Percentiles rank a stretch among this genome's conserved stretches.
phyloP scores from a whole-genome alignment of 148 eudicot genomes.

The Tetragonia tetragonoides region DNA sequence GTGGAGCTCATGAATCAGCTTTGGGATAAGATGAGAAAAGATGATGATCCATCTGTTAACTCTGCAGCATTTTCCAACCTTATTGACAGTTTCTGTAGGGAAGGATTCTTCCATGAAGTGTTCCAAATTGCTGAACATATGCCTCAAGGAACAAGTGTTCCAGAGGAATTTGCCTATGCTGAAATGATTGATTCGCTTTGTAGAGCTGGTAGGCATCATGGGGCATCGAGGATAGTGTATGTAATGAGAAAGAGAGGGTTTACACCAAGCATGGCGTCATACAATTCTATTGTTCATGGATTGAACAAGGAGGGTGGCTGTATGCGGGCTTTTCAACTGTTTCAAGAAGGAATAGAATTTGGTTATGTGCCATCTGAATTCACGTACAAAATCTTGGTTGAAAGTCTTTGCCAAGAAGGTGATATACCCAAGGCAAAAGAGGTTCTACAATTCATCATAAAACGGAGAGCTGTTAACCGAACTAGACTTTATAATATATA shows the following conservation, averaged over 20 bases:
- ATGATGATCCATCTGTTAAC: constrained; percentile 33
- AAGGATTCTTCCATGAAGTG: constrained; percentile 57
- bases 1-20: constrained; percentile 40
- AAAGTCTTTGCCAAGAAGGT: constrained; percentile 63
- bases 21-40: constrained; percentile 58
- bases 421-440: constrained; percentile 61
- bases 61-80: constrained; percentile 76
- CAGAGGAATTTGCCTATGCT: constrained; percentile 64
- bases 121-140: constrained; percentile 69
- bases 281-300: constrained; percentile 79
- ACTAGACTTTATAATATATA: constrained; percentile 74
- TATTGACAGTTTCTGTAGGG: constrained; percentile 58
- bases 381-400: constrained; percentile 64
- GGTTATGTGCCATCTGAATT: constrained; percentile 75
- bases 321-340: constrained; percentile 88
- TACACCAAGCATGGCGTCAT: constrained; percentile 56
- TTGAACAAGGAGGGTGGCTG: constrained; percentile 60
- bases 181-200: constrained; percentile 78
- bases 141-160: constrained; percentile 58
- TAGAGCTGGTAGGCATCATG: constrained; percentile 58
- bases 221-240: constrained; percentile 81
- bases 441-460: constrained; percentile 56
- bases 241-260: constrained; percentile 76
- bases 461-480: constrained; percentile 38
- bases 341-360: constrained; percentile 67